phyloP scores from a whole-genome alignment of 139 green algal genomes.

The Astrephomene gubernaculifera region DNA sequence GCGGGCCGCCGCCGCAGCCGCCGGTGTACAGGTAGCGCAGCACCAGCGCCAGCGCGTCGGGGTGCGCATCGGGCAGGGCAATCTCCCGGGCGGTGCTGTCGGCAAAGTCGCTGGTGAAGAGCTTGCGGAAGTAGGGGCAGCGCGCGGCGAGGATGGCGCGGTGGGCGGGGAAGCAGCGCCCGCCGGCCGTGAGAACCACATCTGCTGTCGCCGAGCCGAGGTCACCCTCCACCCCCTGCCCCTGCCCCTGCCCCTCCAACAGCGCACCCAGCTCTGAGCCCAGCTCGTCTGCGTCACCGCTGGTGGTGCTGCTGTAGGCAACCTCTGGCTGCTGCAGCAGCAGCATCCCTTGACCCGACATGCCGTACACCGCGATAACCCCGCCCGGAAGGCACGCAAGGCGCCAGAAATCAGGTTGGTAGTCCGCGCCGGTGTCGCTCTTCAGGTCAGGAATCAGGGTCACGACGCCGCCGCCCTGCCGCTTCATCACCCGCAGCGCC shows the following conservation, averaged over 20 bases:
- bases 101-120: neutral
- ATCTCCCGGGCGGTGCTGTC: neutral
- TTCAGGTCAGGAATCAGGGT: neutral
- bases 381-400: constrained; percentile 1
- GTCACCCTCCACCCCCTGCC: neutral
- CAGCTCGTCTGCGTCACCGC: neutral
- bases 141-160: constrained; percentile 26
- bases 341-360: neutral
- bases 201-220: neutral
- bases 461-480: neutral
- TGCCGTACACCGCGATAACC: neutral
- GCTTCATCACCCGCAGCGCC: neutral
- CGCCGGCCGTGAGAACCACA: neutral
- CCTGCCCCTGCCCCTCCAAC: neutral
- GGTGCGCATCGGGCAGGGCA: neutral
- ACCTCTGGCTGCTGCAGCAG: neutral
- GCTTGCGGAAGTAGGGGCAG: constrained; percentile 4
- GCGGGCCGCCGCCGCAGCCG: neutral
- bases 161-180: constrained; percentile 12
- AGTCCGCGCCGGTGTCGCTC: neutral
- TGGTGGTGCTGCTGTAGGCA: neutral
- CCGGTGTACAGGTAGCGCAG: constrained; percentile 13
- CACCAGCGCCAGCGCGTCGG: neutral
- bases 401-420: too few relatives aligned
- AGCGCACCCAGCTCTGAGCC: too few relatives aligned